Conservation (phyloP, 228 moss, liverwort and hornwort species). For the Sphagnum magellanicum region DNA sequence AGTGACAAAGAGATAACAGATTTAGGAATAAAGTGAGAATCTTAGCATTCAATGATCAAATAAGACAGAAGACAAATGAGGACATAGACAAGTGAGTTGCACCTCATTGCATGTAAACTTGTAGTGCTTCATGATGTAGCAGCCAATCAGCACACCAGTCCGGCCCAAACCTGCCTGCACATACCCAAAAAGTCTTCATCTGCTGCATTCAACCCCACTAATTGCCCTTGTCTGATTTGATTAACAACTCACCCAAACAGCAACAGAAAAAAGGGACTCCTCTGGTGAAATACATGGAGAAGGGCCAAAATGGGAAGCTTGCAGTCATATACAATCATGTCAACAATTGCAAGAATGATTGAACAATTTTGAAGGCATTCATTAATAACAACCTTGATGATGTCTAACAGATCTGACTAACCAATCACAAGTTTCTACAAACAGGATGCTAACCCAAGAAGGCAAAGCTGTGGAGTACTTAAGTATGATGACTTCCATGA, state of each 20-base stretch:
- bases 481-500: background rate
- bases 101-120: conserved; percentile 97
- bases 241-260: background rate
- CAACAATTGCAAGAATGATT: too few relatives aligned
- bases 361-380: too few relatives aligned
- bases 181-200: background rate
- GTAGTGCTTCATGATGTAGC: conserved; percentile 98
- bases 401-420: too few relatives aligned
- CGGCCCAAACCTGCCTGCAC: conserved; percentile 89
- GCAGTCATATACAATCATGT: too few relatives aligned
- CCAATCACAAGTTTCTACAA: too few relatives aligned
- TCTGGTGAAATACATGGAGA: too few relatives aligned
- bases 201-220: background rate
- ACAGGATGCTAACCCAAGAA: too few relatives aligned
- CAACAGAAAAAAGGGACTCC: background rate
- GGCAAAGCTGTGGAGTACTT: too few relatives aligned
- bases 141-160: conserved; percentile 92
- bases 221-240: background rate
- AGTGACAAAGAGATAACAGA: background rate
- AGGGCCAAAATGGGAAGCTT: too few relatives aligned
- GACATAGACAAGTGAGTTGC: background rate
- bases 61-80: too few relatives aligned
- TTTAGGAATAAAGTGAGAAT: background rate
- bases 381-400: too few relatives aligned
- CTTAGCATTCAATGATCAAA: background rate